Evolutionary conservation across 176 grass and related monocot genomes (phyloP), one percentile per base, ranked within the genome.

Genomic region (Oryza coarctata): DNA sequence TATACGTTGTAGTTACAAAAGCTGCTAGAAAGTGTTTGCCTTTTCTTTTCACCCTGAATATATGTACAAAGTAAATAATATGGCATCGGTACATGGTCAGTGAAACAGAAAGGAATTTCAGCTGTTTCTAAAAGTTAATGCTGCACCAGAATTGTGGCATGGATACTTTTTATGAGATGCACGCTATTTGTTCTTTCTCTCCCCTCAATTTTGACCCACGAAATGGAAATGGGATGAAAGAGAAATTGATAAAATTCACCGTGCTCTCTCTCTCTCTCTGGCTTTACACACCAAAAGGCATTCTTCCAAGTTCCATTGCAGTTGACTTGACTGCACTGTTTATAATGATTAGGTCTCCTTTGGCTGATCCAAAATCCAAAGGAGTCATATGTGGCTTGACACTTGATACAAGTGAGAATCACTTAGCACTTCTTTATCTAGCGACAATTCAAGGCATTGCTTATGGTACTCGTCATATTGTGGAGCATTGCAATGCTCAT

Each of bases 311-410:
- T 82, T 69, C 78, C 43, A 55, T 31, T 41, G 43, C 18, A 43
- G 20, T 70, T 80, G 23, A 43, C 27, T 29, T 36, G n/a, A 81
- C 55, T 76, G 20, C 68, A 79, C 35, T 43, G 38, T 65, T 74
- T 90, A 11, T 52, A 75, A 74, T 65, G 44, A 75, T 62, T 66
- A 98, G 95, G 86, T 98, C 92, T 32, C 95, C 95, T 38, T 62
- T 94, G 74, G 92, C 90, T 91, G 95, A 98, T 82, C 92, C 95
- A 31, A 98, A 95, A 82, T 93, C 90, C 49, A 98, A 94, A 91
- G 95, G 95, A 74, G 82, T 93, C 79, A 82, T 98, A 74, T 93
- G 77, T 73, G 92, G 95, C 44, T 86, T 98, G 86, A 98, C 90
- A 80, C 92, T 98, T 47, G 90, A 93, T 87, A 86, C 92, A 73